Conservation (phyloP, 805 yeast genomes). For the Isabelozyma heimii region DNA sequence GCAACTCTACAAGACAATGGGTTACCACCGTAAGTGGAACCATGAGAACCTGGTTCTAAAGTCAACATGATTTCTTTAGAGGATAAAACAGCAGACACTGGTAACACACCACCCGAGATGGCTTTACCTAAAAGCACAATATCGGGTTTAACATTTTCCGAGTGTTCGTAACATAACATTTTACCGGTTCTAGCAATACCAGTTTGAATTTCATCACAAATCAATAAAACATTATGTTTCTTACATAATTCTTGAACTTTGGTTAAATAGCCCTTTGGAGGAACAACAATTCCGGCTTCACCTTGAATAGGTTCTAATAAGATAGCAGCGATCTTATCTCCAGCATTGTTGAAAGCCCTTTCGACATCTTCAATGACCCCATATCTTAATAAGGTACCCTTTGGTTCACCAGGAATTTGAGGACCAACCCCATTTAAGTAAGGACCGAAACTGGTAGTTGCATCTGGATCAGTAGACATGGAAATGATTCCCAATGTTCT, state of each 20-base stretch:
- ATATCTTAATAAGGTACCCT: slow-evolving; percentile 64
- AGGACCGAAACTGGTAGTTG: slow-evolving; percentile 86
- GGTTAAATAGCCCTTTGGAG: slow-evolving; percentile 76
- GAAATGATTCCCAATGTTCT: slow-evolving; percentile 94
- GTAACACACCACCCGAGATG: slow-evolving; percentile 89
- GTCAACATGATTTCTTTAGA: slow-evolving; percentile 87
- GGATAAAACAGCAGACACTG: slow-evolving; percentile 88
- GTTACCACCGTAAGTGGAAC: slow-evolving; percentile 97
- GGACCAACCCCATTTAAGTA: slow-evolving; percentile 84
- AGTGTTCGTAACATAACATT: slow-evolving; percentile 88
- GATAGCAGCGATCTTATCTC: slow-evolving; percentile 87
- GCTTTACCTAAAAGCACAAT: slow-evolving; percentile 90
- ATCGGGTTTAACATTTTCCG: slow-evolving; percentile 77
- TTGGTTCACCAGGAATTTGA: slow-evolving; percentile 68
- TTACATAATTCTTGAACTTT: slow-evolving; percentile 73
- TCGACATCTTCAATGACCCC: slow-evolving; percentile 86
- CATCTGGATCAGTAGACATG: slow-evolving; percentile 95
- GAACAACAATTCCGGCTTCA: slow-evolving; percentile 97
- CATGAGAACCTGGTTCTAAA: slow-evolving; percentile 93
- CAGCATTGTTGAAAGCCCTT: slow-evolving; percentile 74
- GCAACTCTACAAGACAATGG: slow-evolving; percentile 93
- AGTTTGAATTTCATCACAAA: slow-evolving; percentile 96
- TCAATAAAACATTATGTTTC: slow-evolving; percentile 80
- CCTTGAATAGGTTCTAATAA: slow-evolving; percentile 96
- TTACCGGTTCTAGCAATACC: slow-evolving; percentile 98